Base-by-base conservation (phyloP, 495 filamentous ascomycete species). In the Podospora pseudoanserina region DNA sequence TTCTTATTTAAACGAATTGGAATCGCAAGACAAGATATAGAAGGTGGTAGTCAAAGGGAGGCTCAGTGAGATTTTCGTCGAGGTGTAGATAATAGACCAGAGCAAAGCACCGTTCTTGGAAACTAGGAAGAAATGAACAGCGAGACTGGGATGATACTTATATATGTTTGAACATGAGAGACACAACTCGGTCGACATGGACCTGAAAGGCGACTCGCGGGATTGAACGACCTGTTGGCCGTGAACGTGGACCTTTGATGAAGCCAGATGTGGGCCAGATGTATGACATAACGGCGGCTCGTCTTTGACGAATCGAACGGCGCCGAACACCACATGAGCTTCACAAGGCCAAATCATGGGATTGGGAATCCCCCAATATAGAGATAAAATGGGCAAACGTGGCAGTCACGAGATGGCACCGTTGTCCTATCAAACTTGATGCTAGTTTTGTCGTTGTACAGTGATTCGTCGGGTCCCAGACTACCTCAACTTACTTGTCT, bases 211-310 rank as follows among this genome's bases (percentile, higher is more conserved):
- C 15, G 13, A 49, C 39, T 58, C 56, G 67, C 32, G n/a, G 53
- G 53, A 44, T 39, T 63, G 23, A 32, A n/a, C 60, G 28, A 39
- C 34, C 23, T 49, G 39, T 49, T 49, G 39, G 39, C 39, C 39
- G 39, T 49, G 66, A 13, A 32, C 49, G 58, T 44, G 67, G 65
- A 49, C 67, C 70, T 60, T 56, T 23, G 23, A 23, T 1, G 23
- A 23, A 23, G 23, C 23, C 23, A 23, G 64, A 60, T 64, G 68
- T 23, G 66, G 28, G 59, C 65, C 55, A 28, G 56, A 23, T 58
- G 57, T 72, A 72, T 70, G 71, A 72, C 68, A 70, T 69, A 67
- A 67, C 65, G 63, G 58, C 62, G 34, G 34, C 61, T 28, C 61
- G 44, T 13, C 34, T 39, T 39, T 63, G 28, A 39, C 55, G 28